phyloP scores from a whole-genome alignment of 139 green algal species.

The Gonium pectorale region DNA sequence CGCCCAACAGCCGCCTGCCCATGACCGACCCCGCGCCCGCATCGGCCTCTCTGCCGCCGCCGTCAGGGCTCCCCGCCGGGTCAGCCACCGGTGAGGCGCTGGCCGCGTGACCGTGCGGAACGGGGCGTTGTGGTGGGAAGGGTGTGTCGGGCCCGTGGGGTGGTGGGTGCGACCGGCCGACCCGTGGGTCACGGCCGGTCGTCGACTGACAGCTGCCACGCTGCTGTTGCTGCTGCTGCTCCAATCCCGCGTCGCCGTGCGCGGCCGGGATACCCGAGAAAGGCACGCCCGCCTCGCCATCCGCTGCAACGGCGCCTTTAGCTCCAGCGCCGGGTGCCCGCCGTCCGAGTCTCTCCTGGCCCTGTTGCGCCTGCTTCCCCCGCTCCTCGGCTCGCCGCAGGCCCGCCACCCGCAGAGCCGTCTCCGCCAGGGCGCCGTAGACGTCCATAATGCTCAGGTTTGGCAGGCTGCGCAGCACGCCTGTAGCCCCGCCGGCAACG shows the following conservation, averaged over 20 bases:
- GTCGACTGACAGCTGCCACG: no score
- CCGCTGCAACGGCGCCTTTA: no score
- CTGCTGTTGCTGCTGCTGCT: neutral
- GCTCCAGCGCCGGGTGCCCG: no score
- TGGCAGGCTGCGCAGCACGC: neutral
- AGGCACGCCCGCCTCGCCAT: no score
- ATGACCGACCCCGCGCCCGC: neutral
- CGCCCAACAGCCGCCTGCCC: conserved; percentile 25
- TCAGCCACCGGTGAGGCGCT: neutral
- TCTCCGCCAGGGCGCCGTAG: neutral
- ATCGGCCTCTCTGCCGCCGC: neutral
- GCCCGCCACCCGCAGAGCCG: conserved; percentile 10
- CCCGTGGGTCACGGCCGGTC: no score
- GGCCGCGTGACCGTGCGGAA: no score
- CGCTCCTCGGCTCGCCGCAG: neutral
- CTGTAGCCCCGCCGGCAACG: neutral
- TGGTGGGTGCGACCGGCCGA: neutral
- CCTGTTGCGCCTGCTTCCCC: neutral
- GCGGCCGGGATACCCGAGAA: no score
- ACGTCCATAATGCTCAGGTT: conserved; percentile 6
- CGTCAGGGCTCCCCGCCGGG: neutral
- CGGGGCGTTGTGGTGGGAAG: neutral
- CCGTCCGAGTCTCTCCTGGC: neutral
- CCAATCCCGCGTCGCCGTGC: no score
- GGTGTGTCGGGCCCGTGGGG: neutral